A percentile compares a stretch with the other conserved stretches of the same genome.
phyloP scores from a whole-genome alignment of 805 yeast species.

The Barnettozyma californica region DNA sequence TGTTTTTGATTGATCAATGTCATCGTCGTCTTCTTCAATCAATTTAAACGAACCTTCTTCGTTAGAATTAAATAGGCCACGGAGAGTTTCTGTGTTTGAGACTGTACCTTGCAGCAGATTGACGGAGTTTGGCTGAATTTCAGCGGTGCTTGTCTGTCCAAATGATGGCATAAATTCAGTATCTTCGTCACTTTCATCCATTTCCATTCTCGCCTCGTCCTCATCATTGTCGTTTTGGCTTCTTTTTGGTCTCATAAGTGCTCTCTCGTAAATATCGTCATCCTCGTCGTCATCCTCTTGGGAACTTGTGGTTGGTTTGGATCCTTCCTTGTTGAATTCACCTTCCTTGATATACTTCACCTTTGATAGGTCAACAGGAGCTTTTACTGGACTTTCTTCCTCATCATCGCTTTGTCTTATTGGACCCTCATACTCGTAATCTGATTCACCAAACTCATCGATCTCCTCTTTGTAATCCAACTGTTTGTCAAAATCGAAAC shows the following conservation, averaged over 20 bases:
- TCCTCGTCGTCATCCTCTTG: slow-evolving; percentile 21
- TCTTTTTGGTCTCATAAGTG: slow-evolving; percentile 6
- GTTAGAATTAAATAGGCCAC: slow-evolving; percentile 51
- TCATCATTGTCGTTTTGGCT: slow-evolving; percentile 20
- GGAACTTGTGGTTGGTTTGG: slow-evolving; percentile 6
- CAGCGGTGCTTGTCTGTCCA: slow-evolving; percentile 26
- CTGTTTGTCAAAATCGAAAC: slow-evolving; percentile 50
- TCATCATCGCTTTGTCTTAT: slow-evolving; percentile 28
- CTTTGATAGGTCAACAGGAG: slow-evolving; percentile 9
- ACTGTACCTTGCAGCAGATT: slow-evolving; percentile 24
- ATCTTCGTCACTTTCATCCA: slow-evolving; percentile 25
- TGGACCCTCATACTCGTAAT: slow-evolving; percentile 42
- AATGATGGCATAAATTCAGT: slow-evolving; percentile 47
- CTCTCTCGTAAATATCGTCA: slow-evolving; percentile 12
- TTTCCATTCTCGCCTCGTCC: slow-evolving; percentile 18
- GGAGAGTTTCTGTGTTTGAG: slow-evolving; percentile 54
- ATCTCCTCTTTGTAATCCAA: slow-evolving; percentile 36
- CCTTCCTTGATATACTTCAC: slow-evolving; percentile 27
- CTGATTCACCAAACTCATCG: slow-evolving; percentile 35
- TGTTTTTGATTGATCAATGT: slow-evolving; percentile 35
- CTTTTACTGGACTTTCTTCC: slow-evolving; percentile 24
- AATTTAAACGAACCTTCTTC: slow-evolving; percentile 36
- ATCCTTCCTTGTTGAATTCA: slow-evolving; percentile 15
- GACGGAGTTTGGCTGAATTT: slow-evolving; percentile 10
- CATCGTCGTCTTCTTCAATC: slow-evolving; percentile 41